Conservation (phyloP, 176 grass and related monocot genomes). For the Alloteropsis semialata region DNA sequence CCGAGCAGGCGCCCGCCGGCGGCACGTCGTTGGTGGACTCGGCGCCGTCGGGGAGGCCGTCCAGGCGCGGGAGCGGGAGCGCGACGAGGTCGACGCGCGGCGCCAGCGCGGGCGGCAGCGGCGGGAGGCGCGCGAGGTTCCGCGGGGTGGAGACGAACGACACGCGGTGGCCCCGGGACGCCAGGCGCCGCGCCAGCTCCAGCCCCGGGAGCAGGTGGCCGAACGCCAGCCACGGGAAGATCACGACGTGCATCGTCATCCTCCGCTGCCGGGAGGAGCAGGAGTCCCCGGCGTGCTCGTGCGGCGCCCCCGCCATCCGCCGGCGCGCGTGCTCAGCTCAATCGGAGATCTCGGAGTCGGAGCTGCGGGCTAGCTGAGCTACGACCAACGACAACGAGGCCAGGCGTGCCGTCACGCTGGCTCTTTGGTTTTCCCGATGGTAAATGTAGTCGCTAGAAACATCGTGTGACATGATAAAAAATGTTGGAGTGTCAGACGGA, state of each 20-base stretch:
- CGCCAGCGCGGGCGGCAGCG: background rate
- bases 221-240: constrained; percentile 17
- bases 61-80: background rate
- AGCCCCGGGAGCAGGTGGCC: background rate
- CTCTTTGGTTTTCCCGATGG: too few relatives aligned
- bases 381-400: too few relatives aligned
- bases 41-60: constrained; percentile 10
- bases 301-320: too few relatives aligned
- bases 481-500: too few relatives aligned
- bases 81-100: background rate
- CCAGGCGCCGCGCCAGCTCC: background rate
- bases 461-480: too few relatives aligned
- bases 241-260: background rate
- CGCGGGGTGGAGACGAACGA: constrained; percentile 12
- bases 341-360: too few relatives aligned
- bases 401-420: too few relatives aligned
- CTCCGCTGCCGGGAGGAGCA: too few relatives aligned
- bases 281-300: too few relatives aligned
- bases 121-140: constrained; percentile 4
- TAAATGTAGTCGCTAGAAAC: too few relatives aligned
- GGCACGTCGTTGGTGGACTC: constrained; percentile 2
- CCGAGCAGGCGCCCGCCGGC: background rate
- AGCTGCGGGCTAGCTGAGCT: too few relatives aligned
- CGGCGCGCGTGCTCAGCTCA: too few relatives aligned
- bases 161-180: background rate